phyloP scores from a whole-genome alignment of 78 protist genomes.

The Speleostelium caveatum region DNA sequence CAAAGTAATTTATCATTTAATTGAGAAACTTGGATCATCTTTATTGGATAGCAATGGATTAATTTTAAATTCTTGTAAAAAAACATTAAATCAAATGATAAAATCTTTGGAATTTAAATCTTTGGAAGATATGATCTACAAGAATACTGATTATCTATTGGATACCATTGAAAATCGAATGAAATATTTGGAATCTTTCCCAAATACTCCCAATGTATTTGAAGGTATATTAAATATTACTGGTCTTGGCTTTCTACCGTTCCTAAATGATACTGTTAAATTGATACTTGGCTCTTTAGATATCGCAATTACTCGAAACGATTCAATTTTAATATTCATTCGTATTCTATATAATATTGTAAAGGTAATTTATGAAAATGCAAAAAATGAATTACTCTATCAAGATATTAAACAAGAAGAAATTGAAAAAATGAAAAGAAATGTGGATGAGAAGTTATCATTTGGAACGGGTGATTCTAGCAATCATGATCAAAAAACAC shows the following conservation, averaged over 20 bases:
- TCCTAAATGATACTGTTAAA: conserved; percentile 40
- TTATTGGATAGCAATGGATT: conserved; percentile 3
- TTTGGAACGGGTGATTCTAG: too few relatives aligned
- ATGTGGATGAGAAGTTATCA: too few relatives aligned
- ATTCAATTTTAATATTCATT: conserved; percentile 30
- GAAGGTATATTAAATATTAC: conserved; percentile 71
- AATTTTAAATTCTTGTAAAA: background rate
- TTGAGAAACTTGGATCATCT: conserved; percentile 52
- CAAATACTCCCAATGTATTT: conserved; percentile 69
- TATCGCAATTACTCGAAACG: background rate
- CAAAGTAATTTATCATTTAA: conserved; percentile 40
- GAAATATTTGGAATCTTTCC: conserved; percentile 53
- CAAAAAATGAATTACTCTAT: conserved; percentile 11
- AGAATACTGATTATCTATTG: conserved; percentile 63
- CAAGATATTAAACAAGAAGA: background rate
- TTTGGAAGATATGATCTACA: conserved; percentile 48
- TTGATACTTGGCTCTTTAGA: conserved; percentile 61
- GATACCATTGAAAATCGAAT: conserved; percentile 56
- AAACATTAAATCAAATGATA: background rate
- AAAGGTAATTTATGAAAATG: conserved; percentile 40
- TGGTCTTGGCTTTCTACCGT: conserved; percentile 74
- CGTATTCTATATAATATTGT: conserved; percentile 31
- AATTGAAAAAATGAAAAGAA: background rate
- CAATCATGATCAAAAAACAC: background rate
- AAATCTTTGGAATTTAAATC: conserved; percentile 25